phyloP scores from a whole-genome alignment of 2,329 filamentous ascomycete species.

The Nectriaceae sp. region DNA sequence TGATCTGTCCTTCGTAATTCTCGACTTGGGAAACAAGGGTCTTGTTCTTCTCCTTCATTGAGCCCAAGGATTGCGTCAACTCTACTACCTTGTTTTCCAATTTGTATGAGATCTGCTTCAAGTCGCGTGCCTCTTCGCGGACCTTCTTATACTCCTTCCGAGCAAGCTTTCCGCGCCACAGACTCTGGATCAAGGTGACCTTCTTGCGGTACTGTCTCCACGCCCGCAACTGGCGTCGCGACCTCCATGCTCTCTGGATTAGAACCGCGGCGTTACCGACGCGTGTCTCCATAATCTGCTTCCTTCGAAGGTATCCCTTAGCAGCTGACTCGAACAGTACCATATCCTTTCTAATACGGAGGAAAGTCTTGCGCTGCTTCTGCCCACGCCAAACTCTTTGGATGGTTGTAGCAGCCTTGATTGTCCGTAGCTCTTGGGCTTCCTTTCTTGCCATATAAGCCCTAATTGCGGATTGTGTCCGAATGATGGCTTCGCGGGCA shows the following conservation, averaged over 20 bases:
- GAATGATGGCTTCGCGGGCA: slow-evolving; percentile 77
- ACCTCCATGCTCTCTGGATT: slow-evolving; percentile 90
- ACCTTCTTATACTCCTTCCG: slow-evolving; percentile 85
- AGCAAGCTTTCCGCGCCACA: slow-evolving; percentile 86
- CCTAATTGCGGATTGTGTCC: slow-evolving; percentile 76
- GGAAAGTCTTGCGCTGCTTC: slow-evolving; percentile 82
- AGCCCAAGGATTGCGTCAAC: slow-evolving; percentile 88
- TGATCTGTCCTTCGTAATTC: slow-evolving; percentile 94
- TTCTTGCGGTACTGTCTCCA: slow-evolving; percentile 92
- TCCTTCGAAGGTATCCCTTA: slow-evolving; percentile 89
- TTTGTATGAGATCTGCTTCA: slow-evolving; percentile 99
- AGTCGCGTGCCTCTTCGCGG: slow-evolving; percentile 92
- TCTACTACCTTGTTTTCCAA: slow-evolving; percentile 99
- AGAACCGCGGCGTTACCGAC: slow-evolving; percentile 87
- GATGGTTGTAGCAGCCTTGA: slow-evolving; percentile 89
- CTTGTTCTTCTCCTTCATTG: slow-evolving; percentile 95
- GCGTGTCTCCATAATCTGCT: slow-evolving; percentile 90
- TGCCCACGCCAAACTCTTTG: slow-evolving; percentile 93
- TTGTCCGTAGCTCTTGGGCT: slow-evolving; percentile 77
- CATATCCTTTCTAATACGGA: slow-evolving; percentile 77
- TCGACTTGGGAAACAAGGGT: slow-evolving; percentile 83
- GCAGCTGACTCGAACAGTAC: slow-evolving; percentile 86
- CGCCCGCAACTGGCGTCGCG: slow-evolving; percentile 71
- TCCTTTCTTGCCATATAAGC: slow-evolving; percentile 76
- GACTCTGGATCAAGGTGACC: slow-evolving; percentile 83